phyloP scores from a whole-genome alignment of 129 eudicot species.

The Chrysanthemum makinoi region DNA sequence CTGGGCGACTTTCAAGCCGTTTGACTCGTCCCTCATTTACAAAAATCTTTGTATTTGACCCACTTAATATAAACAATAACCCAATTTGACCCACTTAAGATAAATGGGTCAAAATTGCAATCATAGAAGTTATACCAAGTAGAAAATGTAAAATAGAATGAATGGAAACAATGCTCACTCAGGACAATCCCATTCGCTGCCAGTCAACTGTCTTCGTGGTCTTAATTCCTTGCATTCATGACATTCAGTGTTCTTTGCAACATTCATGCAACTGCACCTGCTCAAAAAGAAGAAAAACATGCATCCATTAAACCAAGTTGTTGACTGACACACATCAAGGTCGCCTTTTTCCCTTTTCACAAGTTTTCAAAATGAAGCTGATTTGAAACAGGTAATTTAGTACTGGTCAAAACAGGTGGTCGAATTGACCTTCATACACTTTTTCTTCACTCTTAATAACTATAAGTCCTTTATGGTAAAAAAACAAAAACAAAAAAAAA shows the following conservation, averaged over 20 bases:
- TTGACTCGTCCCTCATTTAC: background rate
- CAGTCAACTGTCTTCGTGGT: constrained; percentile 61
- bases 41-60: background rate
- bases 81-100: too few relatives aligned
- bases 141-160: constrained; percentile 17
- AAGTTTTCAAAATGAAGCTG: too few relatives aligned
- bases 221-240: constrained; percentile 70
- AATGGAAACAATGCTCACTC: constrained; percentile 53
- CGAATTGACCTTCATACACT: too few relatives aligned
- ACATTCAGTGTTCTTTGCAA: constrained; percentile 67
- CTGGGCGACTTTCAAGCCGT: background rate
- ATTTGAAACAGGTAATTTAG: too few relatives aligned
- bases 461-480: too few relatives aligned
- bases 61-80: too few relatives aligned
- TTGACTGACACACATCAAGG: background rate
- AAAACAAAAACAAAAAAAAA: too few relatives aligned
- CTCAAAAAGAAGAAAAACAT: constrained; percentile 3
- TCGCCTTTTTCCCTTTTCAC: background rate
- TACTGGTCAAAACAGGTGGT: too few relatives aligned
- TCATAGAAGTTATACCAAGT: background rate
- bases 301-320: background rate
- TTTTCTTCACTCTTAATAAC: too few relatives aligned
- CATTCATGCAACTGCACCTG: constrained; percentile 87
- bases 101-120: background rate
- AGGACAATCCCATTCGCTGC: constrained; percentile 93